Percentiles rank a stretch among this genome's conserved stretches.
phyloP scores from a whole-genome alignment of 257 asterid genomes.

The Nicotiana noctiflora region DNA sequence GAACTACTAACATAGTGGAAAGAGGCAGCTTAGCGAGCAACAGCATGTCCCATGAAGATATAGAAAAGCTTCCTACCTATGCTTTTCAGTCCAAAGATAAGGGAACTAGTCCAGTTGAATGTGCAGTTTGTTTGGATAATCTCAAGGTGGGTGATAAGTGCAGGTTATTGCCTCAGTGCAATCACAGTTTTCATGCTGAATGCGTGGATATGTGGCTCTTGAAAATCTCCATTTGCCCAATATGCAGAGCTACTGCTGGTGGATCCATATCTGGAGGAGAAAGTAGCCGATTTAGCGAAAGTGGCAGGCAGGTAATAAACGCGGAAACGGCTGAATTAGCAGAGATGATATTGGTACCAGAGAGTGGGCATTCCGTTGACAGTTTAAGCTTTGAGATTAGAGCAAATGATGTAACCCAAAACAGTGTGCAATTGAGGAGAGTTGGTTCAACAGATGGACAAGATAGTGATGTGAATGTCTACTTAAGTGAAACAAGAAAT shows the following conservation, averaged over 20 bases:
- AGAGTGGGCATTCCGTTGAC: neutral
- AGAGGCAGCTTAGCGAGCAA: conserved; percentile 45
- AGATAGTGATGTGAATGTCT: neutral
- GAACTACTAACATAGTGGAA: conserved; percentile 21
- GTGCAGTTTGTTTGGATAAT: conserved; percentile 59
- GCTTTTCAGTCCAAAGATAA: conserved; percentile 40
- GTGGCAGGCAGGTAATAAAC: conserved; percentile 1
- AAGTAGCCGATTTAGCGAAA: conserved; percentile 13
- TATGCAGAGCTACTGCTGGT: conserved; percentile 44
- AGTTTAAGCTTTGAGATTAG: neutral
- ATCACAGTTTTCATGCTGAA: conserved; percentile 46
- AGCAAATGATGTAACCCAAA: neutral
- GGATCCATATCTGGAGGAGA: conserved; percentile 17
- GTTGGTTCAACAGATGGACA: neutral
- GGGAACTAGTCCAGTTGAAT: conserved; percentile 26
- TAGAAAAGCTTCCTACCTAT: conserved; percentile 71
- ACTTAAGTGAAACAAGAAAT: neutral
- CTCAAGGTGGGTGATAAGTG: conserved; percentile 51
- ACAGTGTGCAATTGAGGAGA: neutral
- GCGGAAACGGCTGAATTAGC: neutral
- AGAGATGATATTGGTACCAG: neutral
- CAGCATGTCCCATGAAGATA: conserved; percentile 70
- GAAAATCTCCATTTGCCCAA: conserved; percentile 53
- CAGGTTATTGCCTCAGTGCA: conserved; percentile 49
- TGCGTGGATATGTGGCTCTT: conserved; percentile 65